A percentile compares a stretch with the other conserved stretches of the same genome.
These are phyloP conservation scores for Phytophthora sojae DNA, from an alignment of 352 stramenopile genomes.

Conservation along the genomic window DNA sequence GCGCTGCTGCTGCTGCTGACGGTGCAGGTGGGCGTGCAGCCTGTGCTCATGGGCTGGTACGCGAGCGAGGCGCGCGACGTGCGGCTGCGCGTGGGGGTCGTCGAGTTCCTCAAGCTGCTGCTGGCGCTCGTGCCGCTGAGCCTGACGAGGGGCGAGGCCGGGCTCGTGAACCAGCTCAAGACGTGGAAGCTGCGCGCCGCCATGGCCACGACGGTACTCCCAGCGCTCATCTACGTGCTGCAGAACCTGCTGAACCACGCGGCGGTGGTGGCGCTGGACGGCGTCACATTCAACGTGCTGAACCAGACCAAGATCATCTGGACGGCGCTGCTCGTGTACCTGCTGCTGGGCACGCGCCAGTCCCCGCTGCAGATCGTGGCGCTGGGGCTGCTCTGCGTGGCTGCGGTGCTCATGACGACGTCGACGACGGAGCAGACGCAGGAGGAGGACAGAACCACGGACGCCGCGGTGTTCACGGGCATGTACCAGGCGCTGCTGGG, in stretches of 20 bases:
- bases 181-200: constrained; percentile 66
- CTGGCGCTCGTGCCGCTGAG: constrained; percentile 71
- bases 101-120: constrained; percentile 76
- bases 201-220: constrained; percentile 69
- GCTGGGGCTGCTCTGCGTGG: constrained; percentile 71
- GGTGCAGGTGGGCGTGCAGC: constrained; percentile 81
- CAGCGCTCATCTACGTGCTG: constrained; percentile 84
- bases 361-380: constrained; percentile 74
- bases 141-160: constrained; percentile 45
- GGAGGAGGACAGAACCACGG: constrained; percentile 20
- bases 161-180: constrained; percentile 60
- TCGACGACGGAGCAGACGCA: constrained; percentile 19
- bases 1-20: constrained; percentile 70
- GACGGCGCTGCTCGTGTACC: constrained; percentile 83
- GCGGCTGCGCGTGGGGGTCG: constrained; percentile 75
- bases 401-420: constrained; percentile 82
- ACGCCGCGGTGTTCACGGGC: constrained; percentile 68
- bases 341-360: constrained; percentile 77
- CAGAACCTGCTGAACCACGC: constrained; percentile 88
- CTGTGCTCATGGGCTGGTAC: constrained; percentile 83
- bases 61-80: constrained; percentile 64
- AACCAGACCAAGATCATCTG: constrained; percentile 93
- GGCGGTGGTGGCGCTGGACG: constrained; percentile 78
- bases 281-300: constrained; percentile 86
- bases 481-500: constrained; percentile 79